These are phyloP conservation scores for Trichosporon sp. DNA, from an alignment of 1,284 basidiomycete species.

Conservation along the genomic window DNA sequence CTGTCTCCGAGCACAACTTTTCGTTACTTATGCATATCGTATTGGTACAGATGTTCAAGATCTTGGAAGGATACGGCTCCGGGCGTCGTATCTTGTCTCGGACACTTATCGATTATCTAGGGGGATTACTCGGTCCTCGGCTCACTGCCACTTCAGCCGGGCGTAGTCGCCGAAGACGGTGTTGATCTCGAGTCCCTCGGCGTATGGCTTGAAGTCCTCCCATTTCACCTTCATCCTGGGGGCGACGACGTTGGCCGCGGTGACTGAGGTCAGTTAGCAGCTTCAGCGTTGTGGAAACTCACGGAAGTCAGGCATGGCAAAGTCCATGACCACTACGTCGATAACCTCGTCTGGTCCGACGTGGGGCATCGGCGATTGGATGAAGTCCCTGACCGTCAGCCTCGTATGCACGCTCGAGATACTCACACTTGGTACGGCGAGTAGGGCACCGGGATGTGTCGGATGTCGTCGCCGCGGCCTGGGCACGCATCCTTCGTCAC, in stretches of 20 bases:
- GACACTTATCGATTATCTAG: background rate
- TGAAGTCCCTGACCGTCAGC: slow-evolving; percentile 45
- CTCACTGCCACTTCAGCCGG: slow-evolving; percentile 37
- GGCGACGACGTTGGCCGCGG: slow-evolving; percentile 48
- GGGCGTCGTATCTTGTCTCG: background rate
- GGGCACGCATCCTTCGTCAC: slow-evolving; percentile 53
- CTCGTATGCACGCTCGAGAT: too few species aligned
- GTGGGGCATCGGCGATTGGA: slow-evolving; percentile 47
- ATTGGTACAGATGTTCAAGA: slow-evolving; percentile 2
- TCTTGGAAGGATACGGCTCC: background rate
- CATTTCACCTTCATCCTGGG: slow-evolving; percentile 38
- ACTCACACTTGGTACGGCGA: slow-evolving; percentile 30
- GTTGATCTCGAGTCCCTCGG: slow-evolving; percentile 46
- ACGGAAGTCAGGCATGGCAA: slow-evolving; percentile 54
- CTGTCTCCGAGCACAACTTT: too few species aligned
- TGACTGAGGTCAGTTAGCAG: slow-evolving; percentile 35
- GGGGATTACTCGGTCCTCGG: too few species aligned
- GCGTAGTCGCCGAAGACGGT: slow-evolving; percentile 53
- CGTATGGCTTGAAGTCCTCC: slow-evolving; percentile 49
- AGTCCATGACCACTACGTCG: slow-evolving; percentile 55
- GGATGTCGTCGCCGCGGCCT: slow-evolving; percentile 53
- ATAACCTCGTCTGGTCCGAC: slow-evolving; percentile 44
- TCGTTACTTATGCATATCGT: background rate
- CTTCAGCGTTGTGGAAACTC: slow-evolving; percentile 24
- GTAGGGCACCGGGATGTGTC: slow-evolving; percentile 48